Base-by-base conservation (phyloP, 192 early-diverging fungal genomes). In the Podila epicladia region DNA sequence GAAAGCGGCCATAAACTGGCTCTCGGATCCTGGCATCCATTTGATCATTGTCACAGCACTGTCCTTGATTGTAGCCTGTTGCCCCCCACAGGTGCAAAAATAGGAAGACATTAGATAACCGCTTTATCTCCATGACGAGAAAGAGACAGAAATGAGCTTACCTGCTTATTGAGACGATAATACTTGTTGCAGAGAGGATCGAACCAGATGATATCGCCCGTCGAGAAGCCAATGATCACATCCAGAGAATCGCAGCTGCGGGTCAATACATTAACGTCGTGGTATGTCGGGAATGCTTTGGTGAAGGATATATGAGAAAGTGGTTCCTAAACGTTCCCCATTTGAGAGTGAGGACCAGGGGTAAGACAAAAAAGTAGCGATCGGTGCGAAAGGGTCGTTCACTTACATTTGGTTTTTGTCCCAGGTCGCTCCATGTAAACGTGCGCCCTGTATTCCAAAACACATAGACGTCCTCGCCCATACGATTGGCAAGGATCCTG, bases 11-110 rank as follows among this genome's bases (percentile, higher is more conserved):
- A 97, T 90, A 79, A 98, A 99, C 73, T 89, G 79, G 37, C 77
- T 93, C 58, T 95, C 93, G 0, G 94, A 95, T 8, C 90, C 93
- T 0, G 97, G 97, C 62, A 98, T 78, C 96, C 97, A 99, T 82
- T 90, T 91, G 3, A 98, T 87, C 77, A 92, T 91, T 9, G 93
- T 93, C 17, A 97, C 93, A 5, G 87, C 82, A 15, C 88, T 82
- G 41, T 83, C 85, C 55, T 88, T 89, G 58, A 96, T 91, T 6
- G 62, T 45, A 9, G 26, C 58, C 41, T 45, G 12, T 15, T 45
- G 12, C 2, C 7, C 35, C 41, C 41, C 41, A 45, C 41, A 45
- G 17, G 41, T 1, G 41, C 41, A 15, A 45, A 3, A 3, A 45
- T 12, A 41, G 41, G 0, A 37, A 37, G 8, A 37, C 9, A 9